phyloP scores from a whole-genome alignment of 2,329 filamentous ascomycete genomes.

The Aspergillus viridinutans region DNA sequence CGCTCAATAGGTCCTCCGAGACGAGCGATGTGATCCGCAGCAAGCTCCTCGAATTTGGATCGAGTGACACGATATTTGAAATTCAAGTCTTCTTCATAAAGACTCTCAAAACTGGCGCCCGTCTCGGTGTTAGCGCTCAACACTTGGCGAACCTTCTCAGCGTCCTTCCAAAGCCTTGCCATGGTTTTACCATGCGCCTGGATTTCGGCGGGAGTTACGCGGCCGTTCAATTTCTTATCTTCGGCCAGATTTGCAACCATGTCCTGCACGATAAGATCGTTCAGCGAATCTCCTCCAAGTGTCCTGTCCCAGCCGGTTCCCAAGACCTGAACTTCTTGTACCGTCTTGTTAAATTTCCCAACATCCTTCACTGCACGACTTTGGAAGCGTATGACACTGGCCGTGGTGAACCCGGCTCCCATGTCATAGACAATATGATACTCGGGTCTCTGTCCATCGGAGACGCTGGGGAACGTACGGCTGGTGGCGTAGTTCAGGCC shows the following conservation, averaged over 20 bases:
- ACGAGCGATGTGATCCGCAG: conserved; percentile 62
- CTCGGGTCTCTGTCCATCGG: conserved; percentile 79
- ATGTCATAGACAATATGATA: conserved; percentile 95
- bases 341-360: conserved; percentile 90
- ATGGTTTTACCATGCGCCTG: conserved; percentile 75
- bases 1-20: conserved; percentile 66
- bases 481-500: conserved; percentile 92
- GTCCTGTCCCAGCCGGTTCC: conserved; percentile 85
- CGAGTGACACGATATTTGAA: conserved; percentile 88
- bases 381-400: conserved; percentile 85
- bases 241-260: conserved; percentile 78
- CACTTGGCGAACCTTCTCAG: conserved; percentile 79
- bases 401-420: conserved; percentile 91
- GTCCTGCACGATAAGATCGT: conserved; percentile 81
- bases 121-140: conserved; percentile 90
- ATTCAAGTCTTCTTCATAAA: conserved; percentile 81
- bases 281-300: conserved; percentile 85
- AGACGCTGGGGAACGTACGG: conserved; percentile 80
- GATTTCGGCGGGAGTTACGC: conserved; percentile 42
- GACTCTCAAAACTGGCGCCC: conserved; percentile 73
- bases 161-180: conserved; percentile 89
- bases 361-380: conserved; percentile 84
- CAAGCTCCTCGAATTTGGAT: conserved; percentile 74
- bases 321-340: conserved; percentile 89
- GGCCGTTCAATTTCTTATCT: conserved; percentile 52